A percentile compares a stretch with the other conserved stretches of the same genome.
phyloP scores from a whole-genome alignment of 345 rosid genomes.

The Leavenworthia alabamica region DNA sequence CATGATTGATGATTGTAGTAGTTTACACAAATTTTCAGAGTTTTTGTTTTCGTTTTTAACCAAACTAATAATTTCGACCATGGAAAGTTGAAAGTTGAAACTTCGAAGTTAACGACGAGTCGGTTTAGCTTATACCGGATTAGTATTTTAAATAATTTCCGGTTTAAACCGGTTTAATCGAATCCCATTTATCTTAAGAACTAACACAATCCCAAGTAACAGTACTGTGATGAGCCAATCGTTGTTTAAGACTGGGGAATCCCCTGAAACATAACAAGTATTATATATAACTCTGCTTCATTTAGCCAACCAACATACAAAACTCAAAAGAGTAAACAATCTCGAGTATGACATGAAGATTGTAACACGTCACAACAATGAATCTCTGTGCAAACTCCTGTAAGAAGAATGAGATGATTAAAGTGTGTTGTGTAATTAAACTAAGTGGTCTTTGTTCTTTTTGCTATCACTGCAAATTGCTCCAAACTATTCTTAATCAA shows the following conservation, averaged over 20 bases:
- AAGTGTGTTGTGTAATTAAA: conserved; percentile 6
- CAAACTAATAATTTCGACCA: too few species aligned
- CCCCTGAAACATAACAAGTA: not conserved
- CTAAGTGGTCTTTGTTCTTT: conserved; percentile 26
- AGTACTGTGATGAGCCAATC: not conserved
- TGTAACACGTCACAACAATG: conserved; percentile 5
- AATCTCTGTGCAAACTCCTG: conserved; percentile 22
- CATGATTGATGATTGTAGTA: too few species aligned
- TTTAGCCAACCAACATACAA: not conserved
- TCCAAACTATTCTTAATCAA: conserved; percentile 59
- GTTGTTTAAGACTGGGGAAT: not conserved
- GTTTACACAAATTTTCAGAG: too few species aligned
- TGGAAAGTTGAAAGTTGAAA: too few species aligned
- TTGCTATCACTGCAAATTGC: conserved; percentile 46
- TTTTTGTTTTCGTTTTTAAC: too few species aligned
- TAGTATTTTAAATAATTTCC: too few species aligned
- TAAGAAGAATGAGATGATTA: not conserved
- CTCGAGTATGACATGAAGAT: not conserved
- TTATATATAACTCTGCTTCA: too few species aligned
- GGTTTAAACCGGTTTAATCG: too few species aligned
- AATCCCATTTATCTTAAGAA: too few species aligned
- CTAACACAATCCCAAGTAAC: too few species aligned
- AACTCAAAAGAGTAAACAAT: not conserved
- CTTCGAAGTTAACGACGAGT: too few species aligned
- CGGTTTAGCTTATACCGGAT: too few species aligned